Conservation (phyloP, 2,329 filamentous ascomycete species). For the Aspergillus hiratsukae region DNA sequence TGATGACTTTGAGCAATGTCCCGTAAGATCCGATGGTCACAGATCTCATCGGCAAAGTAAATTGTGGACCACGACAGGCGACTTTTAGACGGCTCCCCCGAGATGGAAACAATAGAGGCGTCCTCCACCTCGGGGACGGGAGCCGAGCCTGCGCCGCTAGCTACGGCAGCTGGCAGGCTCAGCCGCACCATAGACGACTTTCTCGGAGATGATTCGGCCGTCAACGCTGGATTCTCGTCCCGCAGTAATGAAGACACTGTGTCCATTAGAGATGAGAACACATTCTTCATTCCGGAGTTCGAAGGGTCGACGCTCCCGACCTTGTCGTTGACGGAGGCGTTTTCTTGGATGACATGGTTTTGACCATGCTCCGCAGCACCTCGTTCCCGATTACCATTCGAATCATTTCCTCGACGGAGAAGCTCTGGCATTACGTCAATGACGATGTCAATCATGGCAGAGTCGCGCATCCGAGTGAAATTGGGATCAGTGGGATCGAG, state of each 20-base stretch:
- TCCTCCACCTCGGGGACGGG: constrained; percentile 64
- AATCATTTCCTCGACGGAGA: constrained; percentile 29
- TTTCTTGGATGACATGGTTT: constrained; percentile 16
- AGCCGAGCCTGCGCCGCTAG: constrained; percentile 55
- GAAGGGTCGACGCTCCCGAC: constrained; percentile 22
- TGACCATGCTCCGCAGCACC: constrained; percentile 19
- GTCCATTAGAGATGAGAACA: constrained; percentile 45
- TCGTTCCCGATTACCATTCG: constrained; percentile 24
- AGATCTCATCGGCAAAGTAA: constrained; percentile 68
- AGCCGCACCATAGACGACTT: constrained; percentile 33
- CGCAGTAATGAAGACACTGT: constrained; percentile 50
- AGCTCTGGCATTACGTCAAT: constrained; percentile 50
- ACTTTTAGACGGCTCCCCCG: constrained; percentile 37
- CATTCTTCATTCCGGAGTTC: constrained; percentile 35
- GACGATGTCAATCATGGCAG: constrained; percentile 68
- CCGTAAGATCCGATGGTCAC: constrained; percentile 50
- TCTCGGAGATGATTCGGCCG: constrained; percentile 26
- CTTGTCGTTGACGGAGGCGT: constrained; percentile 22
- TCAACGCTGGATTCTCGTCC: constrained; percentile 33
- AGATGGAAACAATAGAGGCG: constrained; percentile 34
- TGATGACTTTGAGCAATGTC: constrained; percentile 57
- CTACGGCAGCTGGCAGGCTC: constrained; percentile 45
- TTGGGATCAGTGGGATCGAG: constrained; percentile 65
- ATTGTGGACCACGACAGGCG: constrained; percentile 65
- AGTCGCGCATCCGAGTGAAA: constrained; percentile 73